Percentiles rank a stretch among this genome's conserved stretches.
These are phyloP conservation scores for Tylopilus sp. DNA, from an alignment of 1,284 basidiomycete genomes.

Conservation along the genomic window DNA sequence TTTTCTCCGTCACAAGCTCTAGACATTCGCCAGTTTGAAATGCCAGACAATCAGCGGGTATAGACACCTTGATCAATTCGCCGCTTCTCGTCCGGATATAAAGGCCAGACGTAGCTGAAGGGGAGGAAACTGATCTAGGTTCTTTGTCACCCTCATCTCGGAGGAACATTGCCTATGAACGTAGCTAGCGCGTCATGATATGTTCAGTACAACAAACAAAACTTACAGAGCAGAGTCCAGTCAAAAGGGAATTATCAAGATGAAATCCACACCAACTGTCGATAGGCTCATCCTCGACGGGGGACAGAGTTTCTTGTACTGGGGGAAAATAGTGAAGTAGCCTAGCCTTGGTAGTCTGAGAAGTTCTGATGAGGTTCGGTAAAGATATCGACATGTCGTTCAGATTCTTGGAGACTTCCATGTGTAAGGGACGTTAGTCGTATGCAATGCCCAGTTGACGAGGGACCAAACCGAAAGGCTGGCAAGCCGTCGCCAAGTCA, in stretches of 20 bases:
- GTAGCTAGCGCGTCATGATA: neutral
- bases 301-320: constrained; percentile 36
- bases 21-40: constrained; percentile 94
- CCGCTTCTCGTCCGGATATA: constrained; percentile 84
- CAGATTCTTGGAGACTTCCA: constrained; percentile 56
- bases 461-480: constrained; percentile 66
- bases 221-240: constrained; percentile 79
- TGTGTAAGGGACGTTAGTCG: constrained; percentile 2
- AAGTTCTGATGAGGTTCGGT: constrained; percentile 55
- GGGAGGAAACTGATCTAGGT: constrained; percentile 55
- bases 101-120: constrained; percentile 73
- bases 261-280: constrained; percentile 84
- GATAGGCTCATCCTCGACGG: constrained; percentile 54
- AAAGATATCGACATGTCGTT: constrained; percentile 61
- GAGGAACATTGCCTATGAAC: constrained; percentile 76
- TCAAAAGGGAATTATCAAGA: constrained; percentile 81
- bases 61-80: constrained; percentile 71
- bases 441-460: neutral
- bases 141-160: constrained; percentile 37
- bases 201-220: neutral
- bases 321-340: constrained; percentile 89
- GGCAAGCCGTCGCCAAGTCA: constrained; percentile 77
- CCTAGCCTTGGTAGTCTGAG: constrained; percentile 76
- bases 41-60: constrained; percentile 76
- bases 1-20: constrained; percentile 74